Percentiles rank a stretch among this genome's conserved stretches.
phyloP scores from a whole-genome alignment of 2,329 filamentous ascomycete genomes.

The Trematosphaeria pertusa region DNA sequence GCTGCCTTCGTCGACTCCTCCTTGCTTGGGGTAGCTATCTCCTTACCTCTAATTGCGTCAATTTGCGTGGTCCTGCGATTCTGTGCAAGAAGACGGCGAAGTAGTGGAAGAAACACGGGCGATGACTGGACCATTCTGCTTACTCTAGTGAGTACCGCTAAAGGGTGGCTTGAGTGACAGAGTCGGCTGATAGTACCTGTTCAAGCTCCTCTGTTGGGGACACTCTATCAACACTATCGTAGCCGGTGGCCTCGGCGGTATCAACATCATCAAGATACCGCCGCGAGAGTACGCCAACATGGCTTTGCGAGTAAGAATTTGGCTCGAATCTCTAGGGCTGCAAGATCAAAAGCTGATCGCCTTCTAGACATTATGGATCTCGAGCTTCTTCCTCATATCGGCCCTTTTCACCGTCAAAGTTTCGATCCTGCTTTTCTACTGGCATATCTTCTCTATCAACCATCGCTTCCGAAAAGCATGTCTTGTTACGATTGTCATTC shows the following conservation, averaged over 20 bases:
- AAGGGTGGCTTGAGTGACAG: too few relatives aligned
- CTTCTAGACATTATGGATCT: conserved; percentile 20
- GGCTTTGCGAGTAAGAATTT: conserved; percentile 16
- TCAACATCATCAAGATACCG: conserved; percentile 16
- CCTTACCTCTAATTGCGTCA: conserved; percentile 18
- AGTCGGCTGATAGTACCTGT: too few relatives aligned
- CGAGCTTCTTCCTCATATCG: conserved; percentile 19
- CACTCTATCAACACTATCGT: conserved; percentile 23
- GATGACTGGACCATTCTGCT: conserved; percentile 20
- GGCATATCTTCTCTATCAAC: conserved; percentile 20
- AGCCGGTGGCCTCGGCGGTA: conserved; percentile 16
- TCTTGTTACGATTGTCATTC: conserved; percentile 11
- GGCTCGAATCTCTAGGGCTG: neutral
- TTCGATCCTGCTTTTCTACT: conserved; percentile 24
- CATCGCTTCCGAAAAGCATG: conserved; percentile 8
- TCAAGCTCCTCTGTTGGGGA: conserved; percentile 19
- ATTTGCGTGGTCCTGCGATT: conserved; percentile 10
- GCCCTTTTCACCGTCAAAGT: conserved; percentile 21
- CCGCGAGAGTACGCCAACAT: conserved; percentile 19
- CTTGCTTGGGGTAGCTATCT: conserved; percentile 20
- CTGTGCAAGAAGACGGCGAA: conserved; percentile 10
- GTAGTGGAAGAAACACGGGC: neutral
- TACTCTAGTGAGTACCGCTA: conserved; percentile 13
- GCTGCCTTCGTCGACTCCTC: conserved; percentile 17
- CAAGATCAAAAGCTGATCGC: neutral